These are phyloP conservation scores for Jacaranda copaia DNA, from an alignment of 257 asterid species.

Conservation along the genomic window DNA sequence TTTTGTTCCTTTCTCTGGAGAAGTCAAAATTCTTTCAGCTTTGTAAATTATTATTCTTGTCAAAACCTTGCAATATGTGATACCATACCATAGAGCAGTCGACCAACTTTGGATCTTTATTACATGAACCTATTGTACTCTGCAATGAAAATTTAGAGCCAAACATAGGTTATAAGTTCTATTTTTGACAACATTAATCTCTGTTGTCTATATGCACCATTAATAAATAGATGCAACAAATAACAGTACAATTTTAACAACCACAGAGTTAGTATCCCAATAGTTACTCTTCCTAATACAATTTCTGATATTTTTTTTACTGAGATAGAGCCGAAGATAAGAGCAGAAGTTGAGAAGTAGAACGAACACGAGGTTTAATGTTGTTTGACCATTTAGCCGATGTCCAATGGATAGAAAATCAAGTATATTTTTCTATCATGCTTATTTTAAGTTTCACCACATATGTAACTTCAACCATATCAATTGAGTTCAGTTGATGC, in stretches of 20 bases:
- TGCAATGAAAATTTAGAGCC: background rate
- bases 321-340: background rate
- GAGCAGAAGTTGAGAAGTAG: too few species aligned
- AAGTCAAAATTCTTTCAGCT: conserved; percentile 25
- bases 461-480: background rate
- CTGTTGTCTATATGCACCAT: background rate
- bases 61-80: conserved; percentile 17
- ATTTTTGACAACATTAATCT: background rate
- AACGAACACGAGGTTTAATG: too few species aligned
- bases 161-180: background rate
- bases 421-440: background rate
- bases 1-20: background rate
- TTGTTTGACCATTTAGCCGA: too few species aligned
- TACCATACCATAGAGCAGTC: background rate
- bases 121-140: background rate
- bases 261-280: background rate
- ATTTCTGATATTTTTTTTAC: too few species aligned
- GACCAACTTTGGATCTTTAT: background rate
- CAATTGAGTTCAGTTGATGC: background rate
- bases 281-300: background rate
- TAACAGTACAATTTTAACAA: too few species aligned
- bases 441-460: background rate
- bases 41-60: conserved; percentile 30
- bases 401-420: background rate
- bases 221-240: too few species aligned